phyloP scores from a whole-genome alignment of 345 rosid species.

The Ceriops tagal region DNA sequence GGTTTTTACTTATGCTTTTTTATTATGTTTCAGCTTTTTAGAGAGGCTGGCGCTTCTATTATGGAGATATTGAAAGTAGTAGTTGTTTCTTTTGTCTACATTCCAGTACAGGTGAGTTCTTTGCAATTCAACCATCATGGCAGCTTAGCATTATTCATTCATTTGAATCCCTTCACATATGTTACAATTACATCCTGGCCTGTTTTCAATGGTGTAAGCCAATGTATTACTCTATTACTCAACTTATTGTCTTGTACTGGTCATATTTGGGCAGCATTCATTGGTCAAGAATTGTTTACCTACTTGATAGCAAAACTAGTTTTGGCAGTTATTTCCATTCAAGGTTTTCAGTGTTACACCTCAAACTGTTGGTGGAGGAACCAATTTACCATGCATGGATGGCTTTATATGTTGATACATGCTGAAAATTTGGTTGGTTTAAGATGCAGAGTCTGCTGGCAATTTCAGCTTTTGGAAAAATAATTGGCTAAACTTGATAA shows the following conservation, averaged over 20 bases:
- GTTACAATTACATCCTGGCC: not conserved
- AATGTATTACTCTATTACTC: not conserved
- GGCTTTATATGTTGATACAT: not conserved
- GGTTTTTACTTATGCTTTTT: slow-evolving; percentile 18
- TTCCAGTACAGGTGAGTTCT: slow-evolving; percentile 68
- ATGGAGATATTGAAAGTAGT: slow-evolving; percentile 90
- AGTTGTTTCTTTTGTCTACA: slow-evolving; percentile 68
- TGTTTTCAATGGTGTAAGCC: not conserved
- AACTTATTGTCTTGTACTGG: slow-evolving; percentile 3
- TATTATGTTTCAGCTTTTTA: slow-evolving; percentile 66
- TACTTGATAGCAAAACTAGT: not conserved
- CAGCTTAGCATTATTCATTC: slow-evolving; percentile 16
- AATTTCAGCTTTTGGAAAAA: not conserved
- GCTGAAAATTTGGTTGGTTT: not conserved
- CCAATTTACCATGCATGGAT: not conserved
- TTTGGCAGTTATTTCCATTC: slow-evolving; percentile 8
- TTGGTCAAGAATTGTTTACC: not conserved
- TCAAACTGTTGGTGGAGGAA: not conserved
- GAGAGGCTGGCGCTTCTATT: slow-evolving; percentile 69
- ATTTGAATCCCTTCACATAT: slow-evolving; percentile 7
- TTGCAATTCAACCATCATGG: slow-evolving; percentile 12
- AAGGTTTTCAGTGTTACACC: slow-evolving; percentile 1
- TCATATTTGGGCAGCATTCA: slow-evolving; percentile 8
- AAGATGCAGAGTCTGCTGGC: not conserved
- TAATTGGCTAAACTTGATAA: not conserved